phyloP scores from a whole-genome alignment of 129 eudicot genomes.

The Pittosporum tobira region DNA sequence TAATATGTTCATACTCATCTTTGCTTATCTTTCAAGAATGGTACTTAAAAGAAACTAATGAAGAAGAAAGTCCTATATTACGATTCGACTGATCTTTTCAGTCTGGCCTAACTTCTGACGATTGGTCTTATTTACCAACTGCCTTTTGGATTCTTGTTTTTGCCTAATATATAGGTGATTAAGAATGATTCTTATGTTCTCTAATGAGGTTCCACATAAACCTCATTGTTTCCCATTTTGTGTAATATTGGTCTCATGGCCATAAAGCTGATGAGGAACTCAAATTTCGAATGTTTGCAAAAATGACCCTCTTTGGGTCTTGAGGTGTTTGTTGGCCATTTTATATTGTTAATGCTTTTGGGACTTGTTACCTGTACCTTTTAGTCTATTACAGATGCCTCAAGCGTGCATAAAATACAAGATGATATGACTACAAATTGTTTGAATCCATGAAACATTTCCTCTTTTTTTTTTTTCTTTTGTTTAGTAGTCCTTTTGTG shows the following conservation, averaged over 20 bases:
- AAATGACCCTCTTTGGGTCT: neutral
- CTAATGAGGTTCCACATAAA: neutral
- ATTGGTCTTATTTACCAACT: too few relatives aligned
- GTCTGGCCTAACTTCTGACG: neutral
- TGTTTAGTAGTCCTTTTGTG: too few relatives aligned
- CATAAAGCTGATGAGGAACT: too few relatives aligned
- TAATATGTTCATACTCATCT: too few relatives aligned
- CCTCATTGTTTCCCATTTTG: too few relatives aligned
- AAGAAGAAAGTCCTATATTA: neutral
- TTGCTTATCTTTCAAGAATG: too few relatives aligned
- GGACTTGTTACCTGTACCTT: neutral
- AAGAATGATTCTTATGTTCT: neutral
- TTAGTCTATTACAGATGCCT: slow-evolving; percentile 1
- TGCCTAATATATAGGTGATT: neutral
- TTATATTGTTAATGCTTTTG: neutral
- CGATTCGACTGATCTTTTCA: neutral
- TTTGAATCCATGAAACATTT: neutral
- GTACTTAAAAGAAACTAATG: neutral
- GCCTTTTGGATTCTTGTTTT: neutral
- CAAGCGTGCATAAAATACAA: too few relatives aligned
- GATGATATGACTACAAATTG: neutral
- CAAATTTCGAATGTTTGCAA: too few relatives aligned
- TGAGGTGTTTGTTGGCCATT: neutral
- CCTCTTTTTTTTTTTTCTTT: neutral
- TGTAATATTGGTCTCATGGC: too few relatives aligned